Evolutionary conservation across 805 yeast genomes (phyloP).

Genomic region (Nakazawaea laoshanensis): DNA sequence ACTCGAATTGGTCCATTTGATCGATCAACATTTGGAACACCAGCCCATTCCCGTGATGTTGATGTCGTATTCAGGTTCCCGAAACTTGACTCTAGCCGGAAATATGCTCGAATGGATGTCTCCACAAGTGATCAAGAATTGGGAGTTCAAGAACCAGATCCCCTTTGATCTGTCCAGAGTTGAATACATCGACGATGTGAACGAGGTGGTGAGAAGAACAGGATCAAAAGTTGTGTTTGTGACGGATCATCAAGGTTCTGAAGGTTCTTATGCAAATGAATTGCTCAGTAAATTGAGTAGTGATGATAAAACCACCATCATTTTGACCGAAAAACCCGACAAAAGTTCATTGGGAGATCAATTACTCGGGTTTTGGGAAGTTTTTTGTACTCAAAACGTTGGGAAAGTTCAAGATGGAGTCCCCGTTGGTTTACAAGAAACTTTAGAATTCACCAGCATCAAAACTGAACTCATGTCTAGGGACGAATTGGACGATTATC

Average conservation of each 20-base stretch:
- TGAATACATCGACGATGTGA: conserved; percentile 32
- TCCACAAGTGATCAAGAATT: conserved; percentile 69
- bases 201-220: conserved; percentile 40
- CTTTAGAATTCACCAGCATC: conserved; percentile 28
- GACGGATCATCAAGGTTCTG: conserved; percentile 55
- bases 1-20: conserved; percentile 64
- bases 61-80: conserved; percentile 71
- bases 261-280: conserved; percentile 53
- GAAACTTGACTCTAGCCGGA: conserved; percentile 71
- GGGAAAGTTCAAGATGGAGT: conserved; percentile 50
- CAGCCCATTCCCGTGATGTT: conserved; percentile 65
- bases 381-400: conserved; percentile 23
- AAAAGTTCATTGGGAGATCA: conserved; percentile 37
- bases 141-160: conserved; percentile 66
- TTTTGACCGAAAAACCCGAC: conserved; percentile 63
- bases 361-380: conserved; percentile 47
- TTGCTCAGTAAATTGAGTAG: conserved; percentile 48
- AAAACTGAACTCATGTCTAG: conserved; percentile 44
- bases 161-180: conserved; percentile 73
- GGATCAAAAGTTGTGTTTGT: conserved; percentile 80
- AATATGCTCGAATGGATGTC: conserved; percentile 97
- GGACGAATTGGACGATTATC: conserved; percentile 40
- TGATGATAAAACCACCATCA: conserved; percentile 58
- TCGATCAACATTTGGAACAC: conserved; percentile 58
- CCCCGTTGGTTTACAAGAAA: conserved; percentile 44